Evolutionary conservation across 192 early-diverging fungal species (phyloP), one percentile per base, ranked within the genome.

Genomic region (Umbelopsis ramanniana): DNA sequence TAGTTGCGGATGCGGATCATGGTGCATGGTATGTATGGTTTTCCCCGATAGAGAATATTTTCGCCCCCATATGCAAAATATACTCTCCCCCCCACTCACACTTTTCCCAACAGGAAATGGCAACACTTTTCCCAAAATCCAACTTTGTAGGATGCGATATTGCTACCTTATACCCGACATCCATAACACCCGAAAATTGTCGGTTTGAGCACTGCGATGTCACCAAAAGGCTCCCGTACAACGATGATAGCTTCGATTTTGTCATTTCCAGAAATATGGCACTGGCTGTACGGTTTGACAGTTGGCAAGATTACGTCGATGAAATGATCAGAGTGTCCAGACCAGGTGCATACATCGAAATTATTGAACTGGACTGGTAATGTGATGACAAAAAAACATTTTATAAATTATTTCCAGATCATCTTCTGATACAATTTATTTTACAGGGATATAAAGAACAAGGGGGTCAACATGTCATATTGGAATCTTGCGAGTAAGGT

Each of bases 131-230:
- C 67, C 68, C 69, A 21, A n/a, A 46, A 7, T 69, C 73, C 3
- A 46, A 68, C 45, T 81, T 84, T 72, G 53, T 73, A 2, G 83
- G 83, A 1, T 53, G 79, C 19, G 83, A 84, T 35, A 73, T 84
- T 33, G 67, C 77, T 1, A 53, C 77, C 24, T 75, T 79, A 38
- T 84, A 72, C 71, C 83, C 83, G 1, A 70, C 72, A 3, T 68
- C 74, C 0, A 77, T 81, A 35, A 74, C 73, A 52, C 83, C 83
- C 0, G 50, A 63, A 0, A 84, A 84, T 54, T 77, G 77, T 54
- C 29, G 21, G 9, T 84, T 84, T 52, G 53, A 67, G 14, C 46
- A 33, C 12, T 73, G 57, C 29, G 52, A 81, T 52, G 63, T 84
- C 24, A 40, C 73, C 17, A 17, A 73, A 2, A 76, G 82, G 3